A percentile compares a stretch with the other conserved stretches of the same genome.
These are phyloP conservation scores for Tulasnella sp. DNA, from an alignment of 768 basidiomycete genomes.

Conservation along the genomic window DNA sequence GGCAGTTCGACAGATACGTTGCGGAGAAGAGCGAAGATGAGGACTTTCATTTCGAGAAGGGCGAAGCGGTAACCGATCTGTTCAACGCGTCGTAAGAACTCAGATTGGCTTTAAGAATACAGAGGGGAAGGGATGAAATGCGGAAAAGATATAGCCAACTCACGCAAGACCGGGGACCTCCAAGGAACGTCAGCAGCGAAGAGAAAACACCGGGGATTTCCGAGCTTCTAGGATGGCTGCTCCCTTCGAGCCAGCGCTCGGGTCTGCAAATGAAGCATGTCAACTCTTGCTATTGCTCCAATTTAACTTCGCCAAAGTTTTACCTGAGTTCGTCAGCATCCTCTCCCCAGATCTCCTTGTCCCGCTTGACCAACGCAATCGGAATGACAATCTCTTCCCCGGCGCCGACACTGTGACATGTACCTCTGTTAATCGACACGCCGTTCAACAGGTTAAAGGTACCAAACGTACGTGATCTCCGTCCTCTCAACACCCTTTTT, in stretches of 20 bases:
- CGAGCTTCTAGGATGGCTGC: slow-evolving; percentile 32
- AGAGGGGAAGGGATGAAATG: neutral
- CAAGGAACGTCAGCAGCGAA: slow-evolving; percentile 48
- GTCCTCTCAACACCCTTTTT: neutral
- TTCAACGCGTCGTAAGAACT: neutral
- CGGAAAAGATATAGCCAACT: slow-evolving; percentile 29
- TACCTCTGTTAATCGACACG: neutral
- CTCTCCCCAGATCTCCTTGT: slow-evolving; percentile 46
- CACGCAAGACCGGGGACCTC: slow-evolving; percentile 49
- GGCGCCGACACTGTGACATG: slow-evolving; percentile 17
- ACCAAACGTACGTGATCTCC: slow-evolving; percentile 3
- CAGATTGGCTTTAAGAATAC: neutral
- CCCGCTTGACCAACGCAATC: slow-evolving; percentile 41
- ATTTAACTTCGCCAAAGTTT: neutral
- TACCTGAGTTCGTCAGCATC: slow-evolving; percentile 53
- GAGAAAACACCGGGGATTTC: slow-evolving; percentile 50
- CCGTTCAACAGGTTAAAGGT: neutral
- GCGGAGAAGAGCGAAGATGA: slow-evolving; percentile 40
- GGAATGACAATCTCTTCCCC: slow-evolving; percentile 37
- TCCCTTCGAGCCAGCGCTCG: slow-evolving; percentile 42
- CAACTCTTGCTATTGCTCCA: neutral
- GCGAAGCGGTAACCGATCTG: slow-evolving; percentile 11
- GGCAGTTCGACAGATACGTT: slow-evolving; percentile 43
- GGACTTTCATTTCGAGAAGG: slow-evolving; percentile 25
- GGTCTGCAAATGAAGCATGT: slow-evolving; percentile 31